Evolutionary conservation across 352 stramenopile species (phyloP).

Genomic region (Pythium grandisporangium): DNA sequence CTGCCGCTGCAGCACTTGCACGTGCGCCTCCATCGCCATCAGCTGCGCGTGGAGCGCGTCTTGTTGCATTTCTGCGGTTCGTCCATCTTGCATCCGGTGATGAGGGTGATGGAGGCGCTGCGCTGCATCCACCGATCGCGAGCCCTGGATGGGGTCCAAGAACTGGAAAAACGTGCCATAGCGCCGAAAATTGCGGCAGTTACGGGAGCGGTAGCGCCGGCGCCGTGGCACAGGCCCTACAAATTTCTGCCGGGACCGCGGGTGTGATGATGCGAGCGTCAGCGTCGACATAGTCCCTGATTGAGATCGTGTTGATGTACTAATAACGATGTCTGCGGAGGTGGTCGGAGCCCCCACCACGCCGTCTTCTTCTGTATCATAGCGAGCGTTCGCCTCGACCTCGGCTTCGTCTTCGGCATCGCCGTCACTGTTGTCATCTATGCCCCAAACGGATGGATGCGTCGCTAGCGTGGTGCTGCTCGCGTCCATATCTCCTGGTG

Average conservation of each 20-base stretch:
- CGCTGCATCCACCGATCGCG: no score
- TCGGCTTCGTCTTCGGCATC: no score
- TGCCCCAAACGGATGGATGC: no score
- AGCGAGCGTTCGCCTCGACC: no score
- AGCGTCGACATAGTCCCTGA: neutral
- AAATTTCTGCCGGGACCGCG: neutral
- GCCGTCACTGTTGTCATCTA: no score
- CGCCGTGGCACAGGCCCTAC: no score
- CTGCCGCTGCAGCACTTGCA: slow-evolving; percentile 22
- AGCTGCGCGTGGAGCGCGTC: slow-evolving; percentile 10
- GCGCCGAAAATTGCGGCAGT: slow-evolving; percentile 12
- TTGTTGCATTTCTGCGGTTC: neutral
- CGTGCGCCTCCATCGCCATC: slow-evolving; percentile 17
- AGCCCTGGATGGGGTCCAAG: neutral
- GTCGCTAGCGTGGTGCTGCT: neutral
- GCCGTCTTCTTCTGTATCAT: no score
- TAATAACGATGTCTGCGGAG: no score
- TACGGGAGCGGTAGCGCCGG: slow-evolving; percentile 16
- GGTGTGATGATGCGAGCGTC: neutral
- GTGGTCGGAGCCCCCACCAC: no score
- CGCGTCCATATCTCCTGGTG: neutral
- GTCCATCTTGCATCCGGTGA: neutral
- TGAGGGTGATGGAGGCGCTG: no score
- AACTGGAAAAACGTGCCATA: slow-evolving; percentile 13
- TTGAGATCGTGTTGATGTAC: no score